Evolutionary conservation across 306 rosid species (phyloP).

Genomic region (Vachellia collinsii): DNA sequence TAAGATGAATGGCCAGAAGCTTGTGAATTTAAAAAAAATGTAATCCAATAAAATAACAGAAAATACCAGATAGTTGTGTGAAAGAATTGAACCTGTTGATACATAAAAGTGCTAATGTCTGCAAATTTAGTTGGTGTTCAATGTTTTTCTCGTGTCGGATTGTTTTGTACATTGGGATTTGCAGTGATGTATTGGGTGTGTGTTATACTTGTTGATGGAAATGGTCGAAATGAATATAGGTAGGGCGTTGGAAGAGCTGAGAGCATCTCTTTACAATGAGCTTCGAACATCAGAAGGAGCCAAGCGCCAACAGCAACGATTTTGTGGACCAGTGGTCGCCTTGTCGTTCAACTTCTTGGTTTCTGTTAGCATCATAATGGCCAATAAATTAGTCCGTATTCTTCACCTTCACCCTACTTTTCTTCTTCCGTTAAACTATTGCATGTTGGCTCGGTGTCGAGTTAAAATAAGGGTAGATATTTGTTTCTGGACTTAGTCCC

Average conservation of each 20-base stretch:
- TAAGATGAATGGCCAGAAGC: too few species aligned
- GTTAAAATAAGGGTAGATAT: too few species aligned
- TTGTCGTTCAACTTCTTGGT: slow-evolving; percentile 57
- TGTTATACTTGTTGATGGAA: not conserved
- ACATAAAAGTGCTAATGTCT: too few species aligned
- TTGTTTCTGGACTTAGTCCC: too few species aligned
- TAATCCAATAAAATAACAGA: too few species aligned
- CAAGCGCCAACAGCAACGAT: slow-evolving; percentile 87
- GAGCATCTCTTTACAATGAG: slow-evolving; percentile 82
- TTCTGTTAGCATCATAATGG: slow-evolving; percentile 5
- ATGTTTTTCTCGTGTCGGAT: not conserved
- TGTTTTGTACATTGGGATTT: too few species aligned
- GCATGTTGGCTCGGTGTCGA: not conserved
- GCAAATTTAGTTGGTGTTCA: too few species aligned
- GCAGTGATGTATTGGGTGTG: not conserved
- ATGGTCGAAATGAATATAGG: slow-evolving; percentile 51
- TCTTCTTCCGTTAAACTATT: not conserved
- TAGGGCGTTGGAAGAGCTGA: slow-evolving; percentile 80
- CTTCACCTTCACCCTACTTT: not conserved
- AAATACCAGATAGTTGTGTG: too few species aligned
- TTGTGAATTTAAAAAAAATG: too few species aligned
- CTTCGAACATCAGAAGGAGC: slow-evolving; percentile 91
- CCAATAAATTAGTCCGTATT: not conserved
- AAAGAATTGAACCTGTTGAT: too few species aligned
- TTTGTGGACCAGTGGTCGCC: slow-evolving; percentile 80